phyloP scores from a whole-genome alignment of 2,329 filamentous ascomycete genomes.

The Myriosclerotinia duriaeana region DNA sequence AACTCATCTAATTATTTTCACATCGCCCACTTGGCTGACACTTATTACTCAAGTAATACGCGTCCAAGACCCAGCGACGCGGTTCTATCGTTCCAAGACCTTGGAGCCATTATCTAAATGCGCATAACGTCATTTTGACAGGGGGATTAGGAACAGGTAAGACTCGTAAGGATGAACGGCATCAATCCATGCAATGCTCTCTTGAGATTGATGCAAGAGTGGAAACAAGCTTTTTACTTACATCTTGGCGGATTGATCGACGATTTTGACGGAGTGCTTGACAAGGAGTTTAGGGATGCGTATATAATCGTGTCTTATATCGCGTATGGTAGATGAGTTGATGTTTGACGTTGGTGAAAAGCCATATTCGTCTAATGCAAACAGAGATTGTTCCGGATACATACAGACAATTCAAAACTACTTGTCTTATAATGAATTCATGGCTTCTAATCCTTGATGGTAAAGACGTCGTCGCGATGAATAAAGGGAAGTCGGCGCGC shows the following conservation, averaged over 20 bases:
- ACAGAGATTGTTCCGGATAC: not conserved
- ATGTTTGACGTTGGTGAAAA: not conserved
- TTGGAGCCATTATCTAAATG: not conserved
- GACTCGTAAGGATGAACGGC: not conserved
- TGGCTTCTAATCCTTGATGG: not conserved
- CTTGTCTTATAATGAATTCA: not conserved
- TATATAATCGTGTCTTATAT: not conserved
- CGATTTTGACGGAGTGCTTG: not conserved
- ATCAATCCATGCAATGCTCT: not conserved
- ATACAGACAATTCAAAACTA: not conserved
- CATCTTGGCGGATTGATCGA: not conserved
- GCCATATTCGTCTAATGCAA: not conserved
- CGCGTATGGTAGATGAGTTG: not conserved
- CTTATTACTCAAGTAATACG: not conserved
- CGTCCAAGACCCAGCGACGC: not conserved
- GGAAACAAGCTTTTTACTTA: not conserved
- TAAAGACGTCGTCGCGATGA: not conserved
- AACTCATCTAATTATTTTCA: no score
- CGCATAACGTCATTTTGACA: slow-evolving; percentile 11
- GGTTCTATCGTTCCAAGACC: not conserved
- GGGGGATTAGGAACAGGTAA: not conserved
- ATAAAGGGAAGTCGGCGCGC: not conserved
- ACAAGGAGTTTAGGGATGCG: not conserved
- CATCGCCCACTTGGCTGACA: not conserved
- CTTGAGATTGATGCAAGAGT: not conserved